A percentile compares a stretch with the other conserved stretches of the same genome.
Conservation (phyloP, 345 rosid genomes). For the Crucihimalaya himalaica region DNA sequence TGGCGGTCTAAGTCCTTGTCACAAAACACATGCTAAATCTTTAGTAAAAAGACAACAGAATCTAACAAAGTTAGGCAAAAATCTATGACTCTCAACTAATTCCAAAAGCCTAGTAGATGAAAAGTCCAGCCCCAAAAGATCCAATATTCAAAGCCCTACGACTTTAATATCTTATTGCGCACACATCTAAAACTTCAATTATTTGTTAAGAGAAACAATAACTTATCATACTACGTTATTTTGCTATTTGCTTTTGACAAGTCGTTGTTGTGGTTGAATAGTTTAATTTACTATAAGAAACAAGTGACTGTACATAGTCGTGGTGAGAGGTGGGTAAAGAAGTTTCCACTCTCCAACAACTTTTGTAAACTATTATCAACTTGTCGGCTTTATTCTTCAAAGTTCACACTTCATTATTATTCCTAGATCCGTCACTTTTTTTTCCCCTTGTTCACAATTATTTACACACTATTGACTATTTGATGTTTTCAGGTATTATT, state of each 20-base stretch:
- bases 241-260: not conserved
- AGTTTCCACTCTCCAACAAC: slow-evolving; percentile 23
- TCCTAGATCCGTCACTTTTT: not conserved
- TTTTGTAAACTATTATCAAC: slow-evolving; percentile 26
- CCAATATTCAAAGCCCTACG: slow-evolving; percentile 7
- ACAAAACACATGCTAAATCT: slow-evolving; percentile 15
- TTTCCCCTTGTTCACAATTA: not conserved
- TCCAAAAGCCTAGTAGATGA: slow-evolving; percentile 25
- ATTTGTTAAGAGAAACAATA: not conserved
- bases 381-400: slow-evolving; percentile 28
- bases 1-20: not conserved
- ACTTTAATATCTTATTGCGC: not conserved
- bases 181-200: not conserved
- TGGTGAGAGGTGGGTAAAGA: slow-evolving; percentile 11
- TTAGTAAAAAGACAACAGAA: slow-evolving; percentile 29
- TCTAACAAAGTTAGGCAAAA: slow-evolving; percentile 25
- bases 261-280: slow-evolving; percentile 4
- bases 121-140: slow-evolving; percentile 23
- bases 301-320: not conserved
- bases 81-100: slow-evolving; percentile 12
- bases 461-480: not conserved
- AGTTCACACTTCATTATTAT: slow-evolving; percentile 16
- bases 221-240: not conserved
- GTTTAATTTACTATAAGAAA: not conserved
- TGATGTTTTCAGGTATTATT: not conserved